Evolutionary conservation across 257 asterid genomes (phyloP).

Genomic region (Fraxinus cuspidata): DNA sequence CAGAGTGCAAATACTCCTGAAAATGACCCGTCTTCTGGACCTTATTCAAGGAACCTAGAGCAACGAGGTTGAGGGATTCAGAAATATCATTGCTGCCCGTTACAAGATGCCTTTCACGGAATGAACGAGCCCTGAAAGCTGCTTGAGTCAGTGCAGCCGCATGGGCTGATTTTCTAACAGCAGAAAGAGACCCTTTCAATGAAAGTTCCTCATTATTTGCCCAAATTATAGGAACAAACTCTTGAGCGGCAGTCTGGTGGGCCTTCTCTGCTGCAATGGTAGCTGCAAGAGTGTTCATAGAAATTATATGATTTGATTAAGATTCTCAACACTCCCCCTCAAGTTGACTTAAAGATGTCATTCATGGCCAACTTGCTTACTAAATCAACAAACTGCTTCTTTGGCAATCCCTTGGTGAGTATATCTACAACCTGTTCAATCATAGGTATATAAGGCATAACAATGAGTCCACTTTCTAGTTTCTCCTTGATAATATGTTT

Average conservation of each 20-base stretch:
- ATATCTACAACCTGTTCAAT: no score
- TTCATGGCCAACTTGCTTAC: no score
- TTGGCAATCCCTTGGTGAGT: no score
- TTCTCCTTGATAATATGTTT: no score
- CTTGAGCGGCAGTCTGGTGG: conserved; percentile 16
- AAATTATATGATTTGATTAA: no score
- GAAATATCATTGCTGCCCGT: conserved; percentile 15
- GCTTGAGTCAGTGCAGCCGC: conserved; percentile 32
- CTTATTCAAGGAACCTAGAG: conserved; percentile 25
- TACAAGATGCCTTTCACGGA: conserved; percentile 17
- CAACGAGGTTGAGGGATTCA: conserved; percentile 25
- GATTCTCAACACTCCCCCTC: no score
- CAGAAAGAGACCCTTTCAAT: conserved; percentile 31
- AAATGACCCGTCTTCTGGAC: conserved; percentile 26
- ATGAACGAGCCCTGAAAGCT: conserved; percentile 31
- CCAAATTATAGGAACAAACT: conserved; percentile 19
- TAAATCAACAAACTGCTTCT: no score
- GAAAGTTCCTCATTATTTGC: conserved; percentile 17
- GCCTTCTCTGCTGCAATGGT: conserved; percentile 23
- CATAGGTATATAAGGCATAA: no score
- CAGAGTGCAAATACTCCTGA: conserved; percentile 32
- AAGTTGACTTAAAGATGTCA: no score
- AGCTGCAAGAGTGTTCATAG: conserved; percentile 13
- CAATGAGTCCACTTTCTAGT: no score
- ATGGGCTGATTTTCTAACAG: conserved; percentile 29